Percentiles rank a stretch among this genome's conserved stretches.
These are phyloP conservation scores for Scedosporium minutisporum DNA, from an alignment of 2,329 filamentous ascomycete genomes.

Conservation along the genomic window DNA sequence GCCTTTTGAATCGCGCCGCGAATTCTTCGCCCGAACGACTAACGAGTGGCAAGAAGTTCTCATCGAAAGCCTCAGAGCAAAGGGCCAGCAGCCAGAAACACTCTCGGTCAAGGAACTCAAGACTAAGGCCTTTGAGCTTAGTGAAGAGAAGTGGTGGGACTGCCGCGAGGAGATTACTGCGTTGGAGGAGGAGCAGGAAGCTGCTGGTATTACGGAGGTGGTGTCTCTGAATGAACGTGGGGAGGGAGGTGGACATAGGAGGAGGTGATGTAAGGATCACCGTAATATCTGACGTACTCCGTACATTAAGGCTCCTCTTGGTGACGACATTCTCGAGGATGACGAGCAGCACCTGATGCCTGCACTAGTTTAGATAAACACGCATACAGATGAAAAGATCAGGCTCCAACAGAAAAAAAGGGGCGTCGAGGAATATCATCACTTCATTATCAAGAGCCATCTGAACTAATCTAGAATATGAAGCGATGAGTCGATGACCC, in stretches of 20 bases:
- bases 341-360: too few species aligned
- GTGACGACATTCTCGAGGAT: too few species aligned
- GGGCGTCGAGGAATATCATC: too few species aligned
- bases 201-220: constrained; percentile 87
- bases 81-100: constrained; percentile 55
- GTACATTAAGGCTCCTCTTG: too few species aligned
- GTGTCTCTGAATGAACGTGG: constrained; percentile 73
- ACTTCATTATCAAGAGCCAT: too few species aligned
- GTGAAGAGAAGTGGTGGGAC: constrained; percentile 99
- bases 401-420: too few species aligned
- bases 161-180: constrained; percentile 85
- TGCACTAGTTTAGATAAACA: too few species aligned
- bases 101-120: constrained; percentile 84
- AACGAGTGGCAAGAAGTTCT: constrained; percentile 85
- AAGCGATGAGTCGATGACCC: not conserved
- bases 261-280: constrained; percentile 9
- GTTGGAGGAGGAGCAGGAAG: constrained; percentile 92
- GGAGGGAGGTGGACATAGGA: constrained; percentile 32
- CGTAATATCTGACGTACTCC: too few species aligned
- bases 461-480: not conserved
- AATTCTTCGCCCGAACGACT: constrained; percentile 84
- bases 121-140: constrained; percentile 78
- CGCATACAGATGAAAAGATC: too few species aligned
- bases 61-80: constrained; percentile 63
- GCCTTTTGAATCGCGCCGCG: constrained; percentile 81